Evolutionary conservation across 164 flowering plant species (phyloP).

Genomic region (Vitis cinerea): DNA sequence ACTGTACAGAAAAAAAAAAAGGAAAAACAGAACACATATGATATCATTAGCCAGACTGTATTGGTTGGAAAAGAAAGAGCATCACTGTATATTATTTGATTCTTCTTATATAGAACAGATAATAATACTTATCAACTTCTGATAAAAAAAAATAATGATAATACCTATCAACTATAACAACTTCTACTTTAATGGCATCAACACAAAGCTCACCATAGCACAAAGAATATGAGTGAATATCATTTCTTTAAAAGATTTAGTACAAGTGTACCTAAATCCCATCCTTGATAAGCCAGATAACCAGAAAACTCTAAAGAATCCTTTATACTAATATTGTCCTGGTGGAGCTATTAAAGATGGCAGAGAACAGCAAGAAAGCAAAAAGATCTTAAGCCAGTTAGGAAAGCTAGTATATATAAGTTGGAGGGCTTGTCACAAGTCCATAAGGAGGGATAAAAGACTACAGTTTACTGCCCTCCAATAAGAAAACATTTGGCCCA

Average conservation of each 20-base stretch:
- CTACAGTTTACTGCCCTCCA: not conserved
- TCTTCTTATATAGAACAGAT: too few relatives aligned
- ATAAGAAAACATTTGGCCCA: not conserved
- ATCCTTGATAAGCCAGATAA: not conserved
- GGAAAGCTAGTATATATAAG: not conserved
- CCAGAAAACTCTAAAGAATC: not conserved
- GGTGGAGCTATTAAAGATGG: not conserved
- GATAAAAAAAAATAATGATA: too few relatives aligned
- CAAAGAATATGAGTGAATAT: not conserved
- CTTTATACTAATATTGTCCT: not conserved
- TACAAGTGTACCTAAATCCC: not conserved
- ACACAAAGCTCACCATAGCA: not conserved
- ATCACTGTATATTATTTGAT: too few relatives aligned
- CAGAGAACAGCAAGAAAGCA: not conserved
- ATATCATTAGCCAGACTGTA: too few relatives aligned
- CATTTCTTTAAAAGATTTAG: not conserved
- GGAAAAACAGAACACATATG: conserved; percentile 13
- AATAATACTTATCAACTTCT: too few relatives aligned
- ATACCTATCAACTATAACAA: not conserved
- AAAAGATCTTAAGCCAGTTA: not conserved
- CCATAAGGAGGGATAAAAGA: not conserved
- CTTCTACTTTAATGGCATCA: not conserved
- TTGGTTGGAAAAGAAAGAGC: not conserved
- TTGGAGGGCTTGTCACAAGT: not conserved
- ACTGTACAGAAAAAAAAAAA: conserved; percentile 38